Base-by-base conservation (phyloP, 495 filamentous ascomycete genomes). In the Aspergillus baeticus region DNA sequence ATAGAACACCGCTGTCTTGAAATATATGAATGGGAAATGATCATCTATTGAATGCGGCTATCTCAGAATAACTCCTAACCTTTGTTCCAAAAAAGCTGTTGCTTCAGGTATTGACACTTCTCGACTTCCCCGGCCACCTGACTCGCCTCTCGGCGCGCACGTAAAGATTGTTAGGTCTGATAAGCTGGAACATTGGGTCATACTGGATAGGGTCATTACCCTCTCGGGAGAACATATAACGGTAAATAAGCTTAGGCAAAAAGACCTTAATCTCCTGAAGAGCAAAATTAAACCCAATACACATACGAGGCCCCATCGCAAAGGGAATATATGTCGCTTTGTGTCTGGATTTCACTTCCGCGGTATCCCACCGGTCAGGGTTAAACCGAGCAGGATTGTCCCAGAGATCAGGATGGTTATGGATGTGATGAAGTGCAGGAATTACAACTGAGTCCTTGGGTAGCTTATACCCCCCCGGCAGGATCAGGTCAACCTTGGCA, bases 251-350 rank as follows among this genome's bases (percentile, higher is more conserved):
- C 65, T 82, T 73, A 0, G 72, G 58, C 45, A 85, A 45, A 29
- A 82, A 68, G 1, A 79, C 66, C 67, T 81, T 81, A 55, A 82
- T 66, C 54, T 85, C 80, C 43, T 69, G 65, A 18, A 85, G 58
- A 0, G 81, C 82, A 61, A 84, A 80, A 62, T 83, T 84, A 63
- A 84, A 84, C 0, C 81, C 81, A 52, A 85, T 80, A 60, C 81
- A 84, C 59, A 69, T 70, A 0, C 82, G 63, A 0, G 67, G 66
- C 0, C 81, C 82, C 7, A 72, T 68, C 0, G 74, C 81, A 43
- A 85, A 84, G 0, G 81, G 81, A 3, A 77, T 67, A 60, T 84
- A 85, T 1, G 75, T 58, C 2, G 61, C 69, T 39, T 70, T 69
- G 38, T 75, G 77, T 8, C 71, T 45, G 39, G 65, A 69, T 65